Conservation (phyloP, 345 rosid genomes). For the Barbarea vulgaris region DNA sequence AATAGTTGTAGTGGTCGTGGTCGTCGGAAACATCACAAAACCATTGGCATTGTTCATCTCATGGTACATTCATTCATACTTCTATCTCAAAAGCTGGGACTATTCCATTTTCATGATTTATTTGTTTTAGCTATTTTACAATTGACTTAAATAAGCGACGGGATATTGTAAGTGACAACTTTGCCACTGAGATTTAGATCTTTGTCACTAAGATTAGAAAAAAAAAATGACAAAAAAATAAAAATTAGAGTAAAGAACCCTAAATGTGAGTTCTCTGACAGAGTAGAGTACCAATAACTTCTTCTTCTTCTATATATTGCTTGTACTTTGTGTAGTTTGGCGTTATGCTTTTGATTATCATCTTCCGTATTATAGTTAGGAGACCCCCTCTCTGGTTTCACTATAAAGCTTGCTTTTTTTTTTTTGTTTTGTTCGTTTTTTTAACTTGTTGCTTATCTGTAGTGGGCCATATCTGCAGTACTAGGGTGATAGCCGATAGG, state of each 20-base stretch:
- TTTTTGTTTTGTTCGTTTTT: too few relatives aligned
- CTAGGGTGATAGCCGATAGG: not conserved
- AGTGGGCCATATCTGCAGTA: slow-evolving; percentile 77
- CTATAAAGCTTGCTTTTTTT: slow-evolving; percentile 41
- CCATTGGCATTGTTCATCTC: slow-evolving; percentile 80
- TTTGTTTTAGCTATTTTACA: not conserved
- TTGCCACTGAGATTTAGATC: too few relatives aligned
- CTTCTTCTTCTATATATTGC: not conserved
- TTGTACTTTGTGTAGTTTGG: slow-evolving; percentile 22
- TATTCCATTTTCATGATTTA: not conserved
- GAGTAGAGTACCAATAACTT: slow-evolving; percentile 1
- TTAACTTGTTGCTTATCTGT: slow-evolving; percentile 63
- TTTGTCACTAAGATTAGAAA: too few relatives aligned
- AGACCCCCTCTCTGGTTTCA: slow-evolving; percentile 25
- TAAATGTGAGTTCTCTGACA: slow-evolving; percentile 24
- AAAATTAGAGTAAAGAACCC: not conserved
- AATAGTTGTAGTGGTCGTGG: slow-evolving; percentile 54
- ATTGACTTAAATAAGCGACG: too few relatives aligned
- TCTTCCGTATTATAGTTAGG: slow-evolving; percentile 30
- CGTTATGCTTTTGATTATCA: slow-evolving; percentile 31
- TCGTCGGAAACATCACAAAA: slow-evolving; percentile 61
- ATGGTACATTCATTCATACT: slow-evolving; percentile 53
- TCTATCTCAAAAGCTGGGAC: not conserved
- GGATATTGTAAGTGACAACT: too few relatives aligned
- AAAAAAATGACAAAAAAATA: too few relatives aligned